Percentiles rank a stretch among this genome's conserved stretches.
phyloP scores from a whole-genome alignment of 2,329 filamentous ascomycete genomes.

The Spiromastix sp. region DNA sequence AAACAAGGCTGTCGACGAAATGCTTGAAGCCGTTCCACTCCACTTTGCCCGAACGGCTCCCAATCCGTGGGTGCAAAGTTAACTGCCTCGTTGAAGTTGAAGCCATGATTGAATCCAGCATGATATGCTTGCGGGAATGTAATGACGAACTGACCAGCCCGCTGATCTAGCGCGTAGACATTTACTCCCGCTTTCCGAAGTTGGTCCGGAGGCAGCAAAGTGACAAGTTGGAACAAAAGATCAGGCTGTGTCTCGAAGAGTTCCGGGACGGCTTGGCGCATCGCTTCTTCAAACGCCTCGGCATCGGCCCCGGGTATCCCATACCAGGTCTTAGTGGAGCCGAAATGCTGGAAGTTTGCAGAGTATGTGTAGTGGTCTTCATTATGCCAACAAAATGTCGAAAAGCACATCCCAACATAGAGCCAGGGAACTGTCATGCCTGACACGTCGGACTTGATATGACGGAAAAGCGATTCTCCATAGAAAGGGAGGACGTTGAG shows the following conservation, averaged over 20 bases:
- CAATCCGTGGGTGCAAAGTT: slow-evolving; percentile 94
- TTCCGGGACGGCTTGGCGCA: slow-evolving; percentile 90
- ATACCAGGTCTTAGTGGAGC: slow-evolving; percentile 98
- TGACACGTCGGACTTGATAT: slow-evolving; percentile 97
- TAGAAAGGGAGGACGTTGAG: slow-evolving; percentile 85
- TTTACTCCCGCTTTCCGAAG: slow-evolving; percentile 84
- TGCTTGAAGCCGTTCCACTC: slow-evolving; percentile 73
- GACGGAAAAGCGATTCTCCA: slow-evolving; percentile 82
- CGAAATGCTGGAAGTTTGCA: slow-evolving; percentile 96
- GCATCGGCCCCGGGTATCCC: slow-evolving; percentile 91
- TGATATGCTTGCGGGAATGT: slow-evolving; percentile 97
- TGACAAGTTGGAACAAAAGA: slow-evolving; percentile 93
- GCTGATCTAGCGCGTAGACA: slow-evolving; percentile 90
- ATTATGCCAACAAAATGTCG: slow-evolving; percentile 98
- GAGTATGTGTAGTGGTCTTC: slow-evolving; percentile 98
- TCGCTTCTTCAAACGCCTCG: slow-evolving; percentile 88
- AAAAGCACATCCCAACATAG: slow-evolving; percentile 99
- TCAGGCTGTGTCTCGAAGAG: slow-evolving; percentile 96
- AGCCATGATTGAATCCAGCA: slow-evolving; percentile 95
- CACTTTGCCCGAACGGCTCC: slow-evolving; percentile 82
- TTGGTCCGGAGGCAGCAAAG: slow-evolving; percentile 84
- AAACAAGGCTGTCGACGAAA: slow-evolving; percentile 93
- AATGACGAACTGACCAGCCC: slow-evolving; percentile 89
- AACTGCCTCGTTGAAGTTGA: slow-evolving; percentile 98
- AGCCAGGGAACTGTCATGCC: slow-evolving; percentile 99